Evolutionary conservation across 257 asterid species (phyloP), one percentile per base, ranked within the genome.

Genomic region (Echium plantagineum): DNA sequence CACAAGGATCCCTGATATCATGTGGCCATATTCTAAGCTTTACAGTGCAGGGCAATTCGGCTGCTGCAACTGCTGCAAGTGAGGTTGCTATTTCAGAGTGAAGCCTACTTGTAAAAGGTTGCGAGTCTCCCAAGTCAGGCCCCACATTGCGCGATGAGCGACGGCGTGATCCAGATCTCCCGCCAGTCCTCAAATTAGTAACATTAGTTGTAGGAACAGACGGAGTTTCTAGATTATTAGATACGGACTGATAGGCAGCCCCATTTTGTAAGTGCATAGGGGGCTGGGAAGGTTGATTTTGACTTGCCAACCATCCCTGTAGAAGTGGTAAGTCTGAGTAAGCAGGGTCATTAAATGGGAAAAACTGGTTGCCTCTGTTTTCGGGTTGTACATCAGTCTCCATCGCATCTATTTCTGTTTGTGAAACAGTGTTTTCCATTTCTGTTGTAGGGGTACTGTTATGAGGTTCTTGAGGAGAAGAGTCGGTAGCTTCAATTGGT

Each of bases 271-370:
- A 63, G 58, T 74, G 91, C 76, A 71, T 72, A 16, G 78, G 70
- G 32, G 78, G 89, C 59, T 84, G 83, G 59, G 88, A 85, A 56
- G 95, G 94, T 81, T 91, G 98, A 72, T 90, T 91, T 74, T 91
- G 98, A 64, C 98, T 96, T 69, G 85, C 74, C 73, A 88, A 71
- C 96, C 98, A 84, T 49, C 98, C 98, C 61, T 91, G 98, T 76
- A 88, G 59, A 75, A 91, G 89, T 8, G 98, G 95, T 20, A 91
- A 78, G 61, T 91, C 98, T 96, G 96, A 88, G 68, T 83, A 80
- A 35, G 96, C 83, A 48, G 91, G 87, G 69, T 90, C 96, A 51
- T 83, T 83, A 70, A 85, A 83, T 46, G 96, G 96, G 59, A 83
- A 83, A 79, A 68, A 73, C 20, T 81, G 90, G 68, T 83, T 78